Evolutionary conservation across 352 stramenopile genomes (phyloP), one percentile per base, ranked within the genome.

Genomic region (Blastocystis sp.): DNA sequence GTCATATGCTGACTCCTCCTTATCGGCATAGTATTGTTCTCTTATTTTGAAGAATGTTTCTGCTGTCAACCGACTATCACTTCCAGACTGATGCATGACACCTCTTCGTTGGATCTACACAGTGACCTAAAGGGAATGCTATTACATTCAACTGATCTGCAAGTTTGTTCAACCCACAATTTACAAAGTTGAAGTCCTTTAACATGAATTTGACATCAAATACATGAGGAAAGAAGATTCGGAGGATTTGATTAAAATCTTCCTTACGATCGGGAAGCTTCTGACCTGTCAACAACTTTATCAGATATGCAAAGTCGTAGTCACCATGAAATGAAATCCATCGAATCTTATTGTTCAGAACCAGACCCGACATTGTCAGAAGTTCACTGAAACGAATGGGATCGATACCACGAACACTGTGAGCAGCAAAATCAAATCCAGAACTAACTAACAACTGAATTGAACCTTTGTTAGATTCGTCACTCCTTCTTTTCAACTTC

Each of bases 281-380:
- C 15, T 64, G 15, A 37, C 66, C 66, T 22, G 58, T 89, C n/a
- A 89, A 30, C 1, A 89, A 30, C 22, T 70, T 78, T 30, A 89
- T 79, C 11, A 89, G 33, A 53, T 89, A 89, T 2, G 60, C 78
- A 44, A 89, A 89, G 53, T 89, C 78, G 58, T 89, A 89, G 60
- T 79, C 78, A 19, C 78, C 66, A 40, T 89, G 78, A 53, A 89
- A 89, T 1, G 78, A 89, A 56, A 89, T 89, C 78, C 78, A 89
- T 79, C 60, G 66, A 30, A 89, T 56, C 33, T 79, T 76, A 24
- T 58, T 78, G 66, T 89, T 89, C 9, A 77, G 51, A 35, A 89
- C 60, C 51, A 89, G 42, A 59, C 78, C 78, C 0, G 78, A 89
- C 78, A 89, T 89, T 22, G 78, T 89, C 22, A 89, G 30, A 17